Evolutionary conservation across 106 monocot species (phyloP), one percentile per base, ranked within the genome.

Genomic region (Vanilla planifolia): DNA sequence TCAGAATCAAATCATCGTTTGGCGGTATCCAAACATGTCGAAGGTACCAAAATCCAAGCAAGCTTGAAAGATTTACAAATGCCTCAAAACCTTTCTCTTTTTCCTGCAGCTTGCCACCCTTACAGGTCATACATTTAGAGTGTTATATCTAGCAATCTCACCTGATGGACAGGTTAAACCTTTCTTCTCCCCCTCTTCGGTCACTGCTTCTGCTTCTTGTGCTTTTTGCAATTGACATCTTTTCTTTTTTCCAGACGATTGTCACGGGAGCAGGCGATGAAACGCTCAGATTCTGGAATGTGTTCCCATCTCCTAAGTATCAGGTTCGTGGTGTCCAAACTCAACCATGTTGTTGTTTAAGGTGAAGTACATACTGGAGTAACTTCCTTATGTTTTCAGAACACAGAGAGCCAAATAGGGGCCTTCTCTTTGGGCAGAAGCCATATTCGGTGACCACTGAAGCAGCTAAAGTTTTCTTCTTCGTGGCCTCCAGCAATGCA

Each of bases 191-290:
- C 23, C 33, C n/a, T 42, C 24, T 59, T 16, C 7, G 15, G 30
- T 30, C 9, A 7, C 17, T 20, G 8, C 17, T 10, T 21, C 17
- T 24, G 43, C 8, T 55, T 55, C 8, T 11, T 5, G 10, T 56
- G 6, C 33, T n/a, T 27, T 27, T 14, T 16, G 15, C 48, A 6
- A 42, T 48, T 21, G 24, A 29, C 33, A 48, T 61, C 29, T 48
- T 22, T 39, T 50, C 52, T 47, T 39, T 48, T n/a, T 67, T 75
- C 44, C 72, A 96, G 95, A 96, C 95, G 32, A 90, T 96, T 64
- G 95, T 96, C 13, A 96, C 95, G 28, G 95, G 95, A 51, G 95
- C 95, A 20, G 95, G 95, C 34, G 95, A 96, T 60, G 89, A 89
- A 71, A 94, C 94, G 22, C 75, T 94, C 1, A 66, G 94, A 36